Base-by-base conservation (phyloP, 495 filamentous ascomycete species). In the Penicillium egyptiacum region DNA sequence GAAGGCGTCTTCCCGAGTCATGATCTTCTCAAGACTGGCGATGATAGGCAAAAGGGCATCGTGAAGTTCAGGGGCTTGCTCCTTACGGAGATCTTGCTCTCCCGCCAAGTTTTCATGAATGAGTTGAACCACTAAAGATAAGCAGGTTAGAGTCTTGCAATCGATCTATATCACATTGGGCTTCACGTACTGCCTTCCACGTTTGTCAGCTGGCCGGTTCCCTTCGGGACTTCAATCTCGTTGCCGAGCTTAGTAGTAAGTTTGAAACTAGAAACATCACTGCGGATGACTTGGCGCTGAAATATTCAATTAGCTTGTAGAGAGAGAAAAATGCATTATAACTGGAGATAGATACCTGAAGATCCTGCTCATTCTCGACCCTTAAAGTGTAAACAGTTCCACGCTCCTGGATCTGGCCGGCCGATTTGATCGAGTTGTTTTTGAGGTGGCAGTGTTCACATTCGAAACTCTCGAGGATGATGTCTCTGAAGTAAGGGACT, bases 401-500 rank as follows among this genome's bases (percentile, higher is more conserved):
- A 53, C 88, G 88, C 68, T 91, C 87, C 73, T 97, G 94, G 59
- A 97, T 94, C 60, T 89, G 84, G 33, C 88, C 88, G 10, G 94
- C 94, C 8, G 91, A 84, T 67, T 96, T 92, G 55, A 98, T 86
- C 65, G 96, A 90, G 69, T 91, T 92, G 77, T 97, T 93, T 54
- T 84, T 80, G 72, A 96, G 90, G 68, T 85, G 73, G 76, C 94
- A 99, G 68, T 96, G 83, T 1, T 87, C 82, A 75, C 94, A 99
- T 57, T 83, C 83, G 77, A 99, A 99, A 45, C 92, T 96, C 84
- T 96, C 96, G 60, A 99, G 82, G 59, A 99, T 90, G 57, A 98
- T 84, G 69, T 99, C 94, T 67, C 90, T 89, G 81, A 99, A 98
- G 78, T 86, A 97, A 20, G 94, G 95, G 20, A 99, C 96, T 46